Conservation (phyloP, 495 filamentous ascomycete genomes). For the Daldinia concentrica region DNA sequence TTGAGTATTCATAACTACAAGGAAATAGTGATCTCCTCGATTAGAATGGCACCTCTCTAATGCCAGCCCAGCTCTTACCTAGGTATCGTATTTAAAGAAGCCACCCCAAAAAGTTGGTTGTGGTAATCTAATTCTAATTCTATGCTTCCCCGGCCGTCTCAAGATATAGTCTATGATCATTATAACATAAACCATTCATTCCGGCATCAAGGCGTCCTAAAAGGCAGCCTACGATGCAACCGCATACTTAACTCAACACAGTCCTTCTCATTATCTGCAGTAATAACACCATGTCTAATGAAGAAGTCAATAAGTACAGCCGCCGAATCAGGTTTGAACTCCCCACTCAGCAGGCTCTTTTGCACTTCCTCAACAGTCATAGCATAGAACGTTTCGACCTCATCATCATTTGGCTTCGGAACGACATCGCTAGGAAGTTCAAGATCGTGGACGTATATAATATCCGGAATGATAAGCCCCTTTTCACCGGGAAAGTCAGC, state of each 20-base stretch:
- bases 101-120: neutral
- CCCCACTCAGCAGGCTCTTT: constrained; percentile 49
- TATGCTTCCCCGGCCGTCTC: neutral
- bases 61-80: neutral
- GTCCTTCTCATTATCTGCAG: constrained; percentile 57
- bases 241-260: constrained; percentile 60
- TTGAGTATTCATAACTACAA: neutral
- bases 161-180: neutral
- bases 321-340: constrained; percentile 66
- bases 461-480: constrained; percentile 43
- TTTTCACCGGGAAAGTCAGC: constrained; percentile 31
- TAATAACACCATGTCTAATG: constrained; percentile 63
- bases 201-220: constrained; percentile 47
- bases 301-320: constrained; percentile 64
- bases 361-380: constrained; percentile 60
- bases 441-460: constrained; percentile 47
- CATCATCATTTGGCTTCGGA: constrained; percentile 59
- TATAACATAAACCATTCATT: neutral
- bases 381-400: constrained; percentile 61
- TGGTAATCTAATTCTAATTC: neutral
- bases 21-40: no score
- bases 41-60: neutral
- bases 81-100: neutral
- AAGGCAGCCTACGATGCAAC: constrained; percentile 58
- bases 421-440: constrained; percentile 43